Base-by-base conservation (phyloP, 2,329 filamentous ascomycete genomes). In the Colletotrichum theobromicola region DNA sequence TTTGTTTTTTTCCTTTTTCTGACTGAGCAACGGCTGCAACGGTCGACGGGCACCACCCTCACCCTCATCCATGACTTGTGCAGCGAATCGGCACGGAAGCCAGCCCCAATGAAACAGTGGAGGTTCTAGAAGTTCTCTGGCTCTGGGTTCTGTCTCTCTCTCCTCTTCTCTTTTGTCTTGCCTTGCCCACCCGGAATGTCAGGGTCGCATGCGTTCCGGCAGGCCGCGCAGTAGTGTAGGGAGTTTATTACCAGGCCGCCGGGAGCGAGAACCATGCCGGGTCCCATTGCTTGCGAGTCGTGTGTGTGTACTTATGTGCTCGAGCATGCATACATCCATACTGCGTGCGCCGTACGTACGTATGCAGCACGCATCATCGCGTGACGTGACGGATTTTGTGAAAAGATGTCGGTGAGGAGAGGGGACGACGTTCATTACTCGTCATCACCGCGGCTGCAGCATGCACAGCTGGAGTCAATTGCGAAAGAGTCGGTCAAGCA, bases 1-100 rank as follows among this genome's bases (percentile, higher is more conserved):
- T 64, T 32, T 74, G 42, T 60, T 50, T 72, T 67, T 24, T 46
- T n/a, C n/a, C n/a, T n/a, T 67, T 46, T 67, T 53, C 34, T 74
- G 65, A 46, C 70, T 35, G 67, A 77, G 75, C 61, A 76, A 71
- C 58, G 70, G 57, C 10, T 34, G 34, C 42, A 65, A 75, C n/a
- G n/a, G n/a, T n/a, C n/a, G n/a, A n/a, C n/a, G n/a, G n/a, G n/a
- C n/a, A n/a, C n/a, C n/a, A n/a, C n/a, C n/a, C n/a, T n/a, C n/a
- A n/a, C n/a, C n/a, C n/a, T n/a, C n/a, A n/a, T n/a, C n/a, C n/a
- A n/a, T n/a, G n/a, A n/a, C 7, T 32, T 28, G n/a, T 65, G 35
- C 42, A 18, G 53, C 72, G 67, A 74, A 74, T 74, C 72, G 62
- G 68, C 61, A 74, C 10, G 21, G 18, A 67, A 66, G 67, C 60